These are phyloP conservation scores for Hypoxylon intermedium DNA, from an alignment of 495 filamentous ascomycete species.

Conservation along the genomic window DNA sequence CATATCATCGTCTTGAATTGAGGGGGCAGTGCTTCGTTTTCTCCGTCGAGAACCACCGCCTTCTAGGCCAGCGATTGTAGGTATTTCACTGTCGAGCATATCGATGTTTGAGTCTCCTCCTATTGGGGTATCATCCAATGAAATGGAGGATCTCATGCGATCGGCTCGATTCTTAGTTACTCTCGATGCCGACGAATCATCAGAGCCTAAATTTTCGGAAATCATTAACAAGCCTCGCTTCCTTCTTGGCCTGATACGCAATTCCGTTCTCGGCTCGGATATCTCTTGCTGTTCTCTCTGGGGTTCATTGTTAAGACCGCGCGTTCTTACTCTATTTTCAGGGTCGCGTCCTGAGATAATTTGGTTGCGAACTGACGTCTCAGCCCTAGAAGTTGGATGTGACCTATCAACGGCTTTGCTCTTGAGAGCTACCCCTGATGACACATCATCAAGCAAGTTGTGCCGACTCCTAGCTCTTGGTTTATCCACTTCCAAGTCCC, in stretches of 20 bases:
- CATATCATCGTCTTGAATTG: background rate
- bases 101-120: background rate
- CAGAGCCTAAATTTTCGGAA: conserved; percentile 37
- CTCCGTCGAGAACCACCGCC: background rate
- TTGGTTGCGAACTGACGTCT: background rate
- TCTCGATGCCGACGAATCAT: conserved; percentile 5
- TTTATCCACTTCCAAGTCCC: background rate
- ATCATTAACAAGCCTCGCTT: conserved; percentile 52
- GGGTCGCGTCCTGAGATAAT: background rate
- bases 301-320: conserved; percentile 4
- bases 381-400: background rate
- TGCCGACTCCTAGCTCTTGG: background rate
- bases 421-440: background rate
- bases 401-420: background rate
- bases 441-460: background rate
- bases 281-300: background rate
- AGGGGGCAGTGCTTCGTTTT: background rate
- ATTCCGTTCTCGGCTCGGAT: conserved; percentile 46
- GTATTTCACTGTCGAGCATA: background rate
- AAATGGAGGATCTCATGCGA: background rate
- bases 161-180: conserved; percentile 2
- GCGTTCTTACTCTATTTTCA: background rate
- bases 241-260: conserved; percentile 51
- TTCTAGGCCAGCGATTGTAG: background rate
- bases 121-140: background rate